phyloP scores from a whole-genome alignment of 139 green algal genomes.

The Chlamydomonas eustigma region DNA sequence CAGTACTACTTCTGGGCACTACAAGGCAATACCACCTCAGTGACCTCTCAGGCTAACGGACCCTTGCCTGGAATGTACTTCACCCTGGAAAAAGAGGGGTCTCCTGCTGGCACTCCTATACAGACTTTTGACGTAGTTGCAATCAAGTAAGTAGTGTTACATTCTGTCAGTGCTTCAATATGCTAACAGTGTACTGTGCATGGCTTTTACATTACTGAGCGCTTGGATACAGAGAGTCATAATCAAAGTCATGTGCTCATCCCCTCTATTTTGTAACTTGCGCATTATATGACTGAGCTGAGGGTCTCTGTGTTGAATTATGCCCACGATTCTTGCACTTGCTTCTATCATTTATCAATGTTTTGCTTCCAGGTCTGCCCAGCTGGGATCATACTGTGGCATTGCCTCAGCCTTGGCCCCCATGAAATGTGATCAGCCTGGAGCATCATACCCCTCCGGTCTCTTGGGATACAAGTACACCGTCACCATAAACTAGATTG shows the following conservation, averaged over 20 bases:
- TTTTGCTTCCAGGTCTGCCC: background rate
- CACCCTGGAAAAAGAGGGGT: background rate
- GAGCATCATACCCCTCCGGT: too few relatives aligned
- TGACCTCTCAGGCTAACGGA: background rate
- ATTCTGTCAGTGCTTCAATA: too few relatives aligned
- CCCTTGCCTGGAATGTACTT: background rate
- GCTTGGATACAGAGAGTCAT: background rate
- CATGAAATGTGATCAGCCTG: too few relatives aligned
- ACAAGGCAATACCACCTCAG: background rate
- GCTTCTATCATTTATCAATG: background rate
- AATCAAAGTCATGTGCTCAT: background rate
- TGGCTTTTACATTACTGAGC: too few relatives aligned
- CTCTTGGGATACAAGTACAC: too few relatives aligned
- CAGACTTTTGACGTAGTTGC: background rate
- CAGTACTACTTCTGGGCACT: slow-evolving; percentile 2
- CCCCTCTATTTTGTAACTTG: background rate
- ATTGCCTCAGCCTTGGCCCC: background rate
- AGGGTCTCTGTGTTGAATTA: background rate
- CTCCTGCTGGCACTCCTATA: background rate
- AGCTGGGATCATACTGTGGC: background rate
- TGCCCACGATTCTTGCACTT: background rate
- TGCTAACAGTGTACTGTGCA: too few relatives aligned
- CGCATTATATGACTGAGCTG: background rate
- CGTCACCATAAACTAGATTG: too few relatives aligned
- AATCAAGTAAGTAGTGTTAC: background rate